Percentiles rank a stretch among this genome's conserved stretches.
Evolutionary conservation across 345 rosid genomes (phyloP).

Genomic region (Eutrema yunnanense): DNA sequence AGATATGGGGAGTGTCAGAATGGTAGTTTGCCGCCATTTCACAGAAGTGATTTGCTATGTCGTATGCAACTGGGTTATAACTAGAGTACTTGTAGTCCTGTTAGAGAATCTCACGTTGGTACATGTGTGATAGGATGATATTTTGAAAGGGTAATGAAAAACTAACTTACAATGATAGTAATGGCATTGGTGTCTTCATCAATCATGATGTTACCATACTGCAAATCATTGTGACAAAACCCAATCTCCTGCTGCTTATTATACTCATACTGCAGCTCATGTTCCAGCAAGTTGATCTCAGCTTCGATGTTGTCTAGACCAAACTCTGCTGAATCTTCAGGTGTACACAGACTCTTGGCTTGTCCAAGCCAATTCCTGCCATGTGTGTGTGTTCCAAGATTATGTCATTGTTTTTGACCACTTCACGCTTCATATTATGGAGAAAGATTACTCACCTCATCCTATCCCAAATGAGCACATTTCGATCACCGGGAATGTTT

Average conservation of each 20-base stretch:
- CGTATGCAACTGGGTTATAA: constrained; percentile 78
- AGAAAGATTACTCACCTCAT: constrained; percentile 40
- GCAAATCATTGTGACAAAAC: constrained; percentile 92
- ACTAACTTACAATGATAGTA: constrained; percentile 60
- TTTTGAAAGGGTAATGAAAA: neutral
- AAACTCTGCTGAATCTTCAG: constrained; percentile 47
- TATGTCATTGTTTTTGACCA: neutral
- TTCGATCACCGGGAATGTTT: constrained; percentile 52
- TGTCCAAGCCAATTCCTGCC: constrained; percentile 52
- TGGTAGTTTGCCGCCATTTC: constrained; percentile 89
- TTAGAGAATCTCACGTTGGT: neutral
- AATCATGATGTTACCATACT: constrained; percentile 91
- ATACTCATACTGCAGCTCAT: constrained; percentile 28
- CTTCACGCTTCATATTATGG: neutral
- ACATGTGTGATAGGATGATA: neutral
- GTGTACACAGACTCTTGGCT: constrained; percentile 58
- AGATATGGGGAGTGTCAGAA: constrained; percentile 72
- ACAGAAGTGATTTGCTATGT: constrained; percentile 89
- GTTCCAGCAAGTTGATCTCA: constrained; percentile 53
- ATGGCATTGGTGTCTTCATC: constrained; percentile 67
- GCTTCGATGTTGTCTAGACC: constrained; percentile 44
- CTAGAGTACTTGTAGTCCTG: constrained; percentile 91
- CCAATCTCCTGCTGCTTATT: constrained; percentile 45
- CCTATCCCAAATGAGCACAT: constrained; percentile 56
- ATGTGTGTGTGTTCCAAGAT: neutral